Percentiles rank a stretch among this genome's conserved stretches.
Evolutionary conservation across 1,139 yeast species (phyloP).

Genomic region (Scheffersomyces lignicola): DNA sequence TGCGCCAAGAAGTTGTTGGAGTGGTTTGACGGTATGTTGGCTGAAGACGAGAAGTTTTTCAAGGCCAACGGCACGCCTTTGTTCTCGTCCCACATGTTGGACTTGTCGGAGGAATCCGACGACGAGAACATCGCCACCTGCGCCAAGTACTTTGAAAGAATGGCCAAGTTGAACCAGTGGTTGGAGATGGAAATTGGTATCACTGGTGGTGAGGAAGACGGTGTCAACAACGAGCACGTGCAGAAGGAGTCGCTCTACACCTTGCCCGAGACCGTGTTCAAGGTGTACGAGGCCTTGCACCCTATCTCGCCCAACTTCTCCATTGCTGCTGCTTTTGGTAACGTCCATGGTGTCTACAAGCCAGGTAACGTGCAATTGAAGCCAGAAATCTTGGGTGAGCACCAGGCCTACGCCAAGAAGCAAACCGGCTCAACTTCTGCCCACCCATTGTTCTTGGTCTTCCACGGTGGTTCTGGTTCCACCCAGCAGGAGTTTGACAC

Average conservation of each 20-base stretch:
- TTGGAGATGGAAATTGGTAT: slow-evolving; percentile 99
- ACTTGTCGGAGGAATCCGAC: slow-evolving; percentile 94
- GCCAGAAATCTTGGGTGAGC: slow-evolving; percentile 94
- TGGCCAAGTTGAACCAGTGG: slow-evolving; percentile 95
- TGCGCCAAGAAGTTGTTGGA: slow-evolving; percentile 98
- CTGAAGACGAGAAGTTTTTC: slow-evolving; percentile 92
- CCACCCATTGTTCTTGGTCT: slow-evolving; percentile 92
- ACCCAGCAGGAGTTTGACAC: slow-evolving; percentile 86
- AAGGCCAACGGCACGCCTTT: slow-evolving; percentile 87
- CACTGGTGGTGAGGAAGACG: slow-evolving; percentile 99
- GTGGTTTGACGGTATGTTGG: slow-evolving; percentile 98
- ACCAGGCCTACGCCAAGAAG: slow-evolving; percentile 82
- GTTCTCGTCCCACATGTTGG: slow-evolving; percentile 99
- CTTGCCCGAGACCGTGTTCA: slow-evolving; percentile 91
- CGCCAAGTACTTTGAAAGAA: slow-evolving; percentile 92
- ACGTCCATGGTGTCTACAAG: slow-evolving; percentile 99
- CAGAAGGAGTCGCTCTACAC: slow-evolving; percentile 89
- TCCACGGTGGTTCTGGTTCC: slow-evolving; percentile 99
- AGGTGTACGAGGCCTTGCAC: slow-evolving; percentile 84
- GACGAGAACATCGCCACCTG: slow-evolving; percentile 94
- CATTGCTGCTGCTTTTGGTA: slow-evolving; percentile 99
- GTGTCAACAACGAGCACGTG: slow-evolving; percentile 97
- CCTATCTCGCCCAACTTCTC: slow-evolving; percentile 98
- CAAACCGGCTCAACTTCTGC: slow-evolving; percentile 52
- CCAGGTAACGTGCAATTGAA: slow-evolving; percentile 96